Percentiles rank a stretch among this genome's conserved stretches.
These are phyloP conservation scores for Candolleomyces aberdarensis DNA, from an alignment of 768 basidiomycete genomes.

Conservation along the genomic window DNA sequence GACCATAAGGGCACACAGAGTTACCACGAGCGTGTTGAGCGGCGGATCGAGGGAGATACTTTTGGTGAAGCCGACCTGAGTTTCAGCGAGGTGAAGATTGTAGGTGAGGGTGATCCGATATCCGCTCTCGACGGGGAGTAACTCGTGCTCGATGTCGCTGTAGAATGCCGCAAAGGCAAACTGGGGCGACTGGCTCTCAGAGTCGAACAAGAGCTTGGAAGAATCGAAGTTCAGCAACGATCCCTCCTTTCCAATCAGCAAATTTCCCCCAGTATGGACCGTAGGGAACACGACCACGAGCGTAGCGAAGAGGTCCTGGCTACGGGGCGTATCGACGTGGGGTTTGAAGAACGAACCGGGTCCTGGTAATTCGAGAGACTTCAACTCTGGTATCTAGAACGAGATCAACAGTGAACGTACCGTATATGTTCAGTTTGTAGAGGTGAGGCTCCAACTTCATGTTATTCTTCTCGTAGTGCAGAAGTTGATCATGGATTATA, in stretches of 20 bases:
- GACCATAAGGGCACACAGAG: slow-evolving; percentile 22
- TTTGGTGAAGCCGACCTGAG: background rate
- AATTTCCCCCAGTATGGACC: slow-evolving; percentile 43
- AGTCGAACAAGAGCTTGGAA: background rate
- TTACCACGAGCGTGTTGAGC: slow-evolving; percentile 9
- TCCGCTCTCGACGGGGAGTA: slow-evolving; percentile 31
- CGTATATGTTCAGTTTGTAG: slow-evolving; percentile 38
- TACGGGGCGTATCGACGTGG: slow-evolving; percentile 47
- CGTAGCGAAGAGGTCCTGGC: slow-evolving; percentile 46
- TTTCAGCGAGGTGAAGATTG: slow-evolving; percentile 28
- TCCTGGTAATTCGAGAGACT: slow-evolving; percentile 18
- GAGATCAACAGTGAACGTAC: slow-evolving; percentile 13
- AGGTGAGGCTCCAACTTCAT: slow-evolving; percentile 22
- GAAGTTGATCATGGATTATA: slow-evolving; percentile 10
- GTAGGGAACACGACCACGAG: slow-evolving; percentile 49
- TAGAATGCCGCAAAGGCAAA: slow-evolving; percentile 33
- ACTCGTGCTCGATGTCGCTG: slow-evolving; percentile 42
- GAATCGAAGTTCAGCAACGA: slow-evolving; percentile 27
- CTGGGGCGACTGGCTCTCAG: slow-evolving; percentile 15
- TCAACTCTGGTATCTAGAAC: background rate
- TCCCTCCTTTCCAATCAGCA: slow-evolving; percentile 13
- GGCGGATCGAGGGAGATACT: background rate
- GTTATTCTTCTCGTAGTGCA: slow-evolving; percentile 12
- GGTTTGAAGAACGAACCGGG: slow-evolving; percentile 47
- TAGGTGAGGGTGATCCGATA: slow-evolving; percentile 40